A percentile compares a stretch with the other conserved stretches of the same genome.
These are phyloP conservation scores for Trametes gibbosa DNA, from an alignment of 768 basidiomycete species.

Conservation along the genomic window DNA sequence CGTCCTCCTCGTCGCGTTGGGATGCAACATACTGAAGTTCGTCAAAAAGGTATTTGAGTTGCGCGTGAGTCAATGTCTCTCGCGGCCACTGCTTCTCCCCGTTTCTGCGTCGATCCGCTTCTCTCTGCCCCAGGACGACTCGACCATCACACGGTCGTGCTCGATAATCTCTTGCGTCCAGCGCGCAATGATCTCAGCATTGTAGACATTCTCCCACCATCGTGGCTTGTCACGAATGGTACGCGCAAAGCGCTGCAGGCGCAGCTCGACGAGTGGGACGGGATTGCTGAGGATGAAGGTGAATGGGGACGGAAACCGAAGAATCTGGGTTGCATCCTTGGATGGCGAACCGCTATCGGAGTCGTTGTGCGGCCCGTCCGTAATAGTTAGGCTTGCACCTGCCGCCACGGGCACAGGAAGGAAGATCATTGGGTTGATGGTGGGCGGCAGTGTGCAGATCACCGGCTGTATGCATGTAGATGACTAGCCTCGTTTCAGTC, in stretches of 20 bases:
- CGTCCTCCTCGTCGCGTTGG: slow-evolving; percentile 11
- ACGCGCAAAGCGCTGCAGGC: slow-evolving; percentile 10
- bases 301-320: slow-evolving; percentile 10
- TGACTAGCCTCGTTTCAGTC: too few relatives aligned
- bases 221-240: slow-evolving; percentile 12
- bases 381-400: too few relatives aligned
- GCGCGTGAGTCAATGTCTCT: slow-evolving; percentile 4
- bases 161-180: slow-evolving; percentile 18
- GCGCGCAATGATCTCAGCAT: slow-evolving; percentile 6
- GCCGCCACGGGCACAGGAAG: too few relatives aligned
- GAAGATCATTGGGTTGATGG: too few relatives aligned
- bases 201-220: slow-evolving; percentile 22
- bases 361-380: too few relatives aligned
- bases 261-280: slow-evolving; percentile 14
- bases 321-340: not conserved
- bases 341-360: too few relatives aligned
- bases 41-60: slow-evolving; percentile 15
- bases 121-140: slow-evolving; percentile 5
- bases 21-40: slow-evolving; percentile 4
- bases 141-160: slow-evolving; percentile 9
- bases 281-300: not conserved
- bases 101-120: not conserved
- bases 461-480: too few relatives aligned
- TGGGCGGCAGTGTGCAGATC: too few relatives aligned
- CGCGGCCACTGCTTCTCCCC: slow-evolving; percentile 17